Percentiles rank a stretch among this genome's conserved stretches.
Evolutionary conservation across 352 stramenopile genomes (phyloP).

Genomic region (Globisporangium radiosum): DNA sequence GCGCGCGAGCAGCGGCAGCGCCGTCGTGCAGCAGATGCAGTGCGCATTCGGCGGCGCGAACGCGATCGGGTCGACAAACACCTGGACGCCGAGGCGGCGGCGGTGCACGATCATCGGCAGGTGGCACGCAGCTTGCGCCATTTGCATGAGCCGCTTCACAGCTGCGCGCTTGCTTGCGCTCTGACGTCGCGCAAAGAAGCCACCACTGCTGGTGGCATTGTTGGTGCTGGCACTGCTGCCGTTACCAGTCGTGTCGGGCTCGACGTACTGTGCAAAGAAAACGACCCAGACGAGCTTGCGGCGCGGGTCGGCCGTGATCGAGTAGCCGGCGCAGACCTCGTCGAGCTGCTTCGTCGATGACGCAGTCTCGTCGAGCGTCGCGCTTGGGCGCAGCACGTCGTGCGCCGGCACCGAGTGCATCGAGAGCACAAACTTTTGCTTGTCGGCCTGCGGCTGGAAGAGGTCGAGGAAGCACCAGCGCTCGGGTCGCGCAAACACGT

Average conservation of each 20-base stretch:
- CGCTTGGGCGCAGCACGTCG: constrained; percentile 21
- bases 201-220: neutral
- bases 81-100: constrained; percentile 23
- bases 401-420: constrained; percentile 32
- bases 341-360: constrained; percentile 14
- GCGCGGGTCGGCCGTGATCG: constrained; percentile 12
- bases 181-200: neutral
- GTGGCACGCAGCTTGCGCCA: constrained; percentile 29
- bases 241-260: neutral
- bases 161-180: constrained; percentile 11
- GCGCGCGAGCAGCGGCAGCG: constrained; percentile 13
- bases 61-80: constrained; percentile 21
- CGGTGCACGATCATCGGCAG: constrained; percentile 25
- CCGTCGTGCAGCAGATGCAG: constrained; percentile 24
- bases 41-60: constrained; percentile 21
- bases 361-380: constrained; percentile 5
- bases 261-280: constrained; percentile 9
- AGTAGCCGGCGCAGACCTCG: constrained; percentile 16
- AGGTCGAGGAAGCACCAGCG: constrained; percentile 32
- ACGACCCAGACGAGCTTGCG: constrained; percentile 15
- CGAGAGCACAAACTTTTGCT: constrained; percentile 26
- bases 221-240: no score
- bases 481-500: constrained; percentile 22
- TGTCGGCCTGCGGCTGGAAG: constrained; percentile 8
- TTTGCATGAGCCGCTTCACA: constrained; percentile 24